These are phyloP conservation scores for Madurella mycetomatis DNA, from an alignment of 2,329 filamentous ascomycete species.

Conservation along the genomic window DNA sequence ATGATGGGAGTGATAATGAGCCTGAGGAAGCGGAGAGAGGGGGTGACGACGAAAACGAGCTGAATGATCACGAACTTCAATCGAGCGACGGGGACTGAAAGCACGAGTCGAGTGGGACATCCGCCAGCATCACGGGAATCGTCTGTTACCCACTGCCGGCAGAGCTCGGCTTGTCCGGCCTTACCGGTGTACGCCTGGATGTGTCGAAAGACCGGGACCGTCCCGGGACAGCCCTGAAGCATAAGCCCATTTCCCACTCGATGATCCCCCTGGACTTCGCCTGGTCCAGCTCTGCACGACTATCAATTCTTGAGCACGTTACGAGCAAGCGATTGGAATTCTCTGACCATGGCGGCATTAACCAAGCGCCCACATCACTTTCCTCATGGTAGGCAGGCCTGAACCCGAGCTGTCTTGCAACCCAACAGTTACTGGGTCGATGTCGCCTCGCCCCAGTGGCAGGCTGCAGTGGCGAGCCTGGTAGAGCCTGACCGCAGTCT, in stretches of 20 bases:
- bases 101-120: neutral
- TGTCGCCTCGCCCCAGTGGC: neutral
- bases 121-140: no score
- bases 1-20: neutral
- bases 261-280: no score
- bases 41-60: neutral
- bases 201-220: no score
- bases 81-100: conserved; percentile 5
- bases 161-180: no score
- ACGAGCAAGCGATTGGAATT: neutral
- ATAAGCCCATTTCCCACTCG: no score
- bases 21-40: neutral
- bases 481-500: neutral
- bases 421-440: neutral
- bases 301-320: neutral
- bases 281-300: neutral
- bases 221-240: no score
- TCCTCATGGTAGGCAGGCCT: neutral
- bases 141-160: no score
- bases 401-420: neutral
- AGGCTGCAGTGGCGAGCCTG: neutral
- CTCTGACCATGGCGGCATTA: neutral
- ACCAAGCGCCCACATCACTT: neutral
- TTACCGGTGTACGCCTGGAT: no score
- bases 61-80: neutral